Base-by-base conservation (phyloP, 192 early-diverging fungal species). In the Entomortierella beljakovae region DNA sequence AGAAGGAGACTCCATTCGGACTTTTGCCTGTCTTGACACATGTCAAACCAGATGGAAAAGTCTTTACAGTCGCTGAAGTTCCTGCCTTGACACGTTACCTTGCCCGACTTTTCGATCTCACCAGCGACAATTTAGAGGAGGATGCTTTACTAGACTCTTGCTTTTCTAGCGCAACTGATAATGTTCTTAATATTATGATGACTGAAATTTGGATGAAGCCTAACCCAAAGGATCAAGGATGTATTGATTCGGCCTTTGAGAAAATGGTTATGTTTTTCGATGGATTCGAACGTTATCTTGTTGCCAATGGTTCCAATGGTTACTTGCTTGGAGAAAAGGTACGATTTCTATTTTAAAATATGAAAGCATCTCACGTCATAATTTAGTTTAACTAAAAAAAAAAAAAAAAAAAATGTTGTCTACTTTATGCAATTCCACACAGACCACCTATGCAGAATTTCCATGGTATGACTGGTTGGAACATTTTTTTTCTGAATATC, bases 401-500 rank as follows among this genome's bases (percentile, higher is more conserved):
- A 26, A 31, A 23, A n/a, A 40, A 15, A 32, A 0, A 43, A 32
- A 25, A 23, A 33, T 66, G 18, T 25, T 33, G 32, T 8, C 16
- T 22, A 15, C 40, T 25, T 53, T 26, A 16, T 1, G 23, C 51
- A 42, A 35, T 33, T 31, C 49, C 54, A 11, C 43, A 35, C 46
- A 79, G 75, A 65, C 75, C 34, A 70, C 67, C 1, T 79, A 63
- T 25, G 50, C 67, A 6, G 75, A 79, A 6, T 79, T 79, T 18
- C 20, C 37, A 10, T 64, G 60, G 61, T 79, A 48, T 37, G 75
- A 79, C 56, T 79, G 75, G 75, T 40, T 79, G 28, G 10, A 59
- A 11, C 37, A 59, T 10, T 70, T 79, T 16, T 58, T 23, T 25
- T 15, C 13, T 11, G 48, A 33, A 8, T 79, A 79, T 22, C 31